Base-by-base conservation (phyloP, 2,329 filamentous ascomycete genomes). In the Lasiodiplodia theobromae region DNA sequence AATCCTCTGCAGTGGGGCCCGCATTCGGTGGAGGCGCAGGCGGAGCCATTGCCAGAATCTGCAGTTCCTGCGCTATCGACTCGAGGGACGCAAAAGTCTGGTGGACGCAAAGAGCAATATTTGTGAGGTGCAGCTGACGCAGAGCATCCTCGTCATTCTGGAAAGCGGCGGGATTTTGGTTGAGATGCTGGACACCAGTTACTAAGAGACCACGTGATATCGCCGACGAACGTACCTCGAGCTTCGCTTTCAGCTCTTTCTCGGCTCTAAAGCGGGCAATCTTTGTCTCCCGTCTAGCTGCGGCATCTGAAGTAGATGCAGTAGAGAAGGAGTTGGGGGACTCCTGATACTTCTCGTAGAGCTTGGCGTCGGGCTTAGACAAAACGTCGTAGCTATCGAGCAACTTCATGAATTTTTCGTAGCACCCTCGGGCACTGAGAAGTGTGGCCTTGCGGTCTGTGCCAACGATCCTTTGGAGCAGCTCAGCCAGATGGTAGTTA, bases 61-160 rank as follows among this genome's bases (percentile, higher is more conserved):
- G 89, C 68, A 93, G 79, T 81, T 99, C 96, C 73, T 93, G 91
- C 51, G 91, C 92, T 69, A 97, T 86, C 21, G 92, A 88, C 79
- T 98, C 96, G n/a, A 99, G 86, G 0, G 90, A 87, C 77, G 96
- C 92, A 74, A 98, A 96, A 5, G 94, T 86, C 77, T 92, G 88
- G 79, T 97, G 93, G 3, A 90, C 87, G 74, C 87, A 88, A 71
- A 94, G 89, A 21, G 87, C 84, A 53, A 97, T 83, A 72, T 93
- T 89, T 0, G 94, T 89, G 34, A 97, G 83, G 75, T 97, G 89
- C 37, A 97, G 84, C 70, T 92, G 87, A 60, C 96, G 89, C 16
- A 94, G 86, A n/a, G 91, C 86, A 73, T 94, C 92, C 68, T 99
- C 96, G 74, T 98, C 96, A 56, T 90, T 89, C 70, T 91, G 88